phyloP scores from a whole-genome alignment of 1,139 yeast genomes.

The Candida neerlandica region DNA sequence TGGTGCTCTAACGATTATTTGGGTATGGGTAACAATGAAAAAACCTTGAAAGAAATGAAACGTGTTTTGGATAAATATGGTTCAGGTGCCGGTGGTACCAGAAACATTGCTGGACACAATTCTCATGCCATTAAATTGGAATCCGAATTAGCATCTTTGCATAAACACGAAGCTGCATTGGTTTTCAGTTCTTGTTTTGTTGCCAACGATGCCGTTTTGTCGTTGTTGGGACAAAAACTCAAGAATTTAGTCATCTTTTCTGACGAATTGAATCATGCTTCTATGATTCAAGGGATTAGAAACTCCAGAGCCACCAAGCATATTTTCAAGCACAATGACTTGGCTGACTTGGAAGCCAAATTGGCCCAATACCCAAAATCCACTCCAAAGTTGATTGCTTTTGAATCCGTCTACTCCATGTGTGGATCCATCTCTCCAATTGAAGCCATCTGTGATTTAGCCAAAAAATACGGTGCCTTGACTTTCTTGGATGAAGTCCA shows the following conservation, averaged over 20 bases:
- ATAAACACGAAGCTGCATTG: constrained; percentile 92
- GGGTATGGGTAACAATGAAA: constrained; percentile 86
- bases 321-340: constrained; percentile 87
- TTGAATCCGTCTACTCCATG: constrained; percentile 97
- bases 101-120: constrained; percentile 98
- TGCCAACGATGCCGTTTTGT: constrained; percentile 95
- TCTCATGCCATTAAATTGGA: constrained; percentile 84
- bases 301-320: constrained; percentile 90
- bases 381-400: constrained; percentile 92
- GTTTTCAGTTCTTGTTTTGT: constrained; percentile 96
- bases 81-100: constrained; percentile 98
- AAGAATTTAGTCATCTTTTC: constrained; percentile 90
- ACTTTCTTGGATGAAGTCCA: constrained; percentile 98
- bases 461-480: constrained; percentile 95
- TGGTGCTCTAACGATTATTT: constrained; percentile 98
- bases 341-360: constrained; percentile 75
- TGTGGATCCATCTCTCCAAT: constrained; percentile 97
- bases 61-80: constrained; percentile 85
- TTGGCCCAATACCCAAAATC: constrained; percentile 79
- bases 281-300: constrained; percentile 94
- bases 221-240: constrained; percentile 87
- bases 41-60: constrained; percentile 77
- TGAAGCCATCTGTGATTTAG: constrained; percentile 88
- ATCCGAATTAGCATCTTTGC: constrained; percentile 83
- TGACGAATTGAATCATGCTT: constrained; percentile 93